phyloP scores from a whole-genome alignment of 140 eudicot species.

The Ambrosia hybrid region DNA sequence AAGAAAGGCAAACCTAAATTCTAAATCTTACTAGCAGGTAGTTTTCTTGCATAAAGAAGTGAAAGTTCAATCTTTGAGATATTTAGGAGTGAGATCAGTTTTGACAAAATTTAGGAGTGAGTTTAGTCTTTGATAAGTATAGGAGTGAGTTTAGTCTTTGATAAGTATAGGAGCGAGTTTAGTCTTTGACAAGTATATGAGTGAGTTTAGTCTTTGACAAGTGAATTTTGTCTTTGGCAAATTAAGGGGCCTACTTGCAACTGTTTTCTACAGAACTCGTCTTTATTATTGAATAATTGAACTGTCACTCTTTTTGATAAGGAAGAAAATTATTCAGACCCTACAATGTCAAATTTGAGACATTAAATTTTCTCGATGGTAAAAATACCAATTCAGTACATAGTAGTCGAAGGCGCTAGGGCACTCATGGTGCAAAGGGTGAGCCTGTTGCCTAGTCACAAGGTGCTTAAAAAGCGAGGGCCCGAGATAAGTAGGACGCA shows the following conservation, averaged over 20 bases:
- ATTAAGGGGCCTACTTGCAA: neutral
- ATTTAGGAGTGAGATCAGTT: neutral
- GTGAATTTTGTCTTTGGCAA: neutral
- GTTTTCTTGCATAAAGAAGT: neutral
- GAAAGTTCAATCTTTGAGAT: neutral
- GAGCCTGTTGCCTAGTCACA: too few relatives aligned
- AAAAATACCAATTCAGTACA: neutral
- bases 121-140: neutral
- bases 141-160: neutral
- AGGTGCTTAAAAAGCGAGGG: too few relatives aligned
- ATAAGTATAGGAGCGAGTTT: neutral
- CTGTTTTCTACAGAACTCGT: neutral
- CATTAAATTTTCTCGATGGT: neutral
- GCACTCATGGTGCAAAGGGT: too few relatives aligned
- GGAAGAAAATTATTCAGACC: neutral
- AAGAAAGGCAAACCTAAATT: neutral
- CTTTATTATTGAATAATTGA: neutral
- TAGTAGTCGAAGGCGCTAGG: too few relatives aligned
- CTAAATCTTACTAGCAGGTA: neutral
- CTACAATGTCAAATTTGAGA: neutral
- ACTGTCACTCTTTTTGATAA: neutral
- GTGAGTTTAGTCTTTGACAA: neutral
- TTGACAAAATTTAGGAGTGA: neutral
- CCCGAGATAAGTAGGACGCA: too few relatives aligned
- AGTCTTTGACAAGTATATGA: neutral